Evolutionary conservation across 306 rosid genomes (phyloP).

Genomic region (cucumber (Cucumis sativus)): DNA sequence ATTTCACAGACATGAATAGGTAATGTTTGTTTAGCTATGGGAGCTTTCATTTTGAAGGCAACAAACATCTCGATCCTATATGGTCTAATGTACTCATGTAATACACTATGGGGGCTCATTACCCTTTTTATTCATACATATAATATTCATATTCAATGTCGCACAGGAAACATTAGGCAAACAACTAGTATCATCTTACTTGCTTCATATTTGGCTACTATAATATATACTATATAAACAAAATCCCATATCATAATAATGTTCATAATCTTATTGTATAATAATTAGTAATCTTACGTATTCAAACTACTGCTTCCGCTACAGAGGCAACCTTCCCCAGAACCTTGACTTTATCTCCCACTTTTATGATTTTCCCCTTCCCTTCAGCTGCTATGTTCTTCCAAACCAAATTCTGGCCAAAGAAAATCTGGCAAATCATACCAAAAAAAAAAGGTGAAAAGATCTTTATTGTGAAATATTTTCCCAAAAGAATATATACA

Average conservation of each 20-base stretch:
- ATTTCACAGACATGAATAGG: too few relatives aligned
- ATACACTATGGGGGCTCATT: too few relatives aligned
- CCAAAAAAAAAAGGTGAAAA: not conserved
- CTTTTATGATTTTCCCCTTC: constrained; percentile 31
- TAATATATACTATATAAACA: not conserved
- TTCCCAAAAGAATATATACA: not conserved
- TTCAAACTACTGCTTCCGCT: constrained; percentile 62
- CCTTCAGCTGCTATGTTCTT: constrained; percentile 23
- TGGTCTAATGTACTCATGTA: too few relatives aligned
- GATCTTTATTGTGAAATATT: not conserved
- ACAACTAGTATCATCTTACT: not conserved
- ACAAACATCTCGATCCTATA: too few relatives aligned
- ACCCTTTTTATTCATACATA: not conserved
- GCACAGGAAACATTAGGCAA: not conserved
- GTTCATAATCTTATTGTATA: not conserved
- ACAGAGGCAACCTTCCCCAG: constrained; percentile 36
- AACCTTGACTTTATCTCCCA: constrained; percentile 56
- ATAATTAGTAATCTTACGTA: not conserved
- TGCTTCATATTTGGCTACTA: not conserved
- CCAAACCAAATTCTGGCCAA: constrained; percentile 79
- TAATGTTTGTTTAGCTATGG: too few relatives aligned
- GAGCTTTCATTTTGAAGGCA: too few relatives aligned
- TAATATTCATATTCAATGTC: not conserved
- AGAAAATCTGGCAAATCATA: constrained; percentile 44
- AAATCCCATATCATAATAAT: not conserved